Evolutionary conservation across 768 basidiomycete species (phyloP), one percentile per base, ranked within the genome.

Genomic region (Sporobolomyces pararoseus): DNA sequence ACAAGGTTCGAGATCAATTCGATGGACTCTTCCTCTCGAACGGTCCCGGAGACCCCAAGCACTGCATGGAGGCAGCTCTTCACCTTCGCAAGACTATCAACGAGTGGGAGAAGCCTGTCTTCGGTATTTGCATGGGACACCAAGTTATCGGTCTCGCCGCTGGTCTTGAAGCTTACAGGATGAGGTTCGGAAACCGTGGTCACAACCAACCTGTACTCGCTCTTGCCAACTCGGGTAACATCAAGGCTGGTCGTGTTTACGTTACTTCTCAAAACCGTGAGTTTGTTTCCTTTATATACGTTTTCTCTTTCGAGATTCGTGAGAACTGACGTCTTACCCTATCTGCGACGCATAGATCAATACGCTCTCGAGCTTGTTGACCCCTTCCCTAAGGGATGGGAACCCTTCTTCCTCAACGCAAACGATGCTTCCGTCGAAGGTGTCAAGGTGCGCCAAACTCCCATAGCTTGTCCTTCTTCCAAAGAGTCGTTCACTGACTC

Each of bases 71-170:
- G 65, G 91, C 91, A 27, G 90, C 87, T 14, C 77, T 87, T 65
- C 85, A 89, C 70, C 85, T 98, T 52, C 85, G 91, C 75, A 84
- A 84, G 76, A 95, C 92, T 16, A 80, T 99, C 59, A 46, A 74
- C 53, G 91, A 94, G 80, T 98, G 95, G 95, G 81, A 86, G 78
- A 91, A 87, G 78, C 96, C 96, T 16, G 84, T 98, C 47, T 98
- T 98, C 75, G 96, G 96, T 63, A 94, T 99, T 75, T 99, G 96
- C 81, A 98, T 99, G 96, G 96, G 95, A 59, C 91, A 98, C 79
- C 95, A 98, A 80, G 85, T 99, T 75, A 89, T 99, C 75, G 96
- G 95, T 57, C 89, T 99, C 84, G 96, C 95, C 32, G 95, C 93
- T 29, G 95, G 96, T 27, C 80, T 97, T 63, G 94, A 96, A 75